These are phyloP conservation scores for Mortierella polycephala DNA, from an alignment of 371 early-diverging fungal species.

Conservation along the genomic window DNA sequence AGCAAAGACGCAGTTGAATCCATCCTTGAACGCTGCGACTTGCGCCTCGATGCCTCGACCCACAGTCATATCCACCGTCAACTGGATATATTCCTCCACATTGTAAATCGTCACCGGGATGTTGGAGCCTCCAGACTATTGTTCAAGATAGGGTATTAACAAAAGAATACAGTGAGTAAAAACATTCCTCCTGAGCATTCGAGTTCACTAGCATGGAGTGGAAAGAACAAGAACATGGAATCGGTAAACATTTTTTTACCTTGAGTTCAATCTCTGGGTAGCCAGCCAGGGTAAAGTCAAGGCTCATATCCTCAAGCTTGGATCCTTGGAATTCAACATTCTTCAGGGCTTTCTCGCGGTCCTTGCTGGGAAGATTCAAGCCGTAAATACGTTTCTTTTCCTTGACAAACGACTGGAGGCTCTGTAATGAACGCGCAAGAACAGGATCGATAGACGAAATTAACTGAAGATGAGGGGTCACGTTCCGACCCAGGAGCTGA, in stretches of 20 bases:
- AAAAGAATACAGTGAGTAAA: neutral
- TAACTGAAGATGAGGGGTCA: slow-evolving; percentile 29
- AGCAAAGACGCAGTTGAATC: slow-evolving; percentile 85
- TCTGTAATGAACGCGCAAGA: slow-evolving; percentile 74
- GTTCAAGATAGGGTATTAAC: neutral
- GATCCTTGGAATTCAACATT: slow-evolving; percentile 63
- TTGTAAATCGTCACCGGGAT: slow-evolving; percentile 80
- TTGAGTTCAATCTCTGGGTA: slow-evolving; percentile 70
- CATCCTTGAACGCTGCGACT: slow-evolving; percentile 79
- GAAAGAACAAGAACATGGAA: too few species aligned
- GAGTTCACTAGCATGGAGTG: too few species aligned
- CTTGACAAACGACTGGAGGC: slow-evolving; percentile 67
- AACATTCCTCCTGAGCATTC: neutral
- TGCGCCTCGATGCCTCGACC: slow-evolving; percentile 81
- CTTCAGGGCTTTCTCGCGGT: slow-evolving; percentile 55
- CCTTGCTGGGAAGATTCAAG: slow-evolving; percentile 54
- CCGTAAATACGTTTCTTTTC: slow-evolving; percentile 66
- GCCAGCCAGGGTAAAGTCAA: slow-evolving; percentile 91
- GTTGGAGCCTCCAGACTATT: slow-evolving; percentile 65
- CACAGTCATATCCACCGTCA: slow-evolving; percentile 72
- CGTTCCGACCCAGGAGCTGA: slow-evolving; percentile 63
- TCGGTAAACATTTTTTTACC: slow-evolving; percentile 34
- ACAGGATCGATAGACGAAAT: slow-evolving; percentile 74
- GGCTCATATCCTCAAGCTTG: slow-evolving; percentile 71
- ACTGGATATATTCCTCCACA: slow-evolving; percentile 77